Percentiles rank a stretch among this genome's conserved stretches.
These are phyloP conservation scores for Jamesozyma lodderae DNA, from an alignment of 805 yeast genomes.

Conservation along the genomic window DNA sequence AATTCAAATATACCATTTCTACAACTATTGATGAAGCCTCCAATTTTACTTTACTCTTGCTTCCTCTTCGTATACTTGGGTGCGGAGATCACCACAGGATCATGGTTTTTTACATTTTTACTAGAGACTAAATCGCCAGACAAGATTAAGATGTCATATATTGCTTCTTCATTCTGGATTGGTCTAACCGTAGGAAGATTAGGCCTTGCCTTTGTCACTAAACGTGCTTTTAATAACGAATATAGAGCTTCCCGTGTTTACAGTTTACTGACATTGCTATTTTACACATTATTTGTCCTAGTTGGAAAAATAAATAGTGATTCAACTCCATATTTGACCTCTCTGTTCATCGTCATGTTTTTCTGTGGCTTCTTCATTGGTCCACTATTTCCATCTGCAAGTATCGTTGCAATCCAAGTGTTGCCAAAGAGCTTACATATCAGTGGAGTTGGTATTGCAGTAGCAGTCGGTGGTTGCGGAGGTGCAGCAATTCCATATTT, in stretches of 20 bases:
- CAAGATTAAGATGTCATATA: slow-evolving; percentile 44
- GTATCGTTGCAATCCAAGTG: slow-evolving; percentile 51
- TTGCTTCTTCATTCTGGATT: slow-evolving; percentile 63
- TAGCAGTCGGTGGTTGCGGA: slow-evolving; percentile 78
- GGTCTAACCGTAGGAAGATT: slow-evolving; percentile 62
- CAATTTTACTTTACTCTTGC: slow-evolving; percentile 40
- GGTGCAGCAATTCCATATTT: slow-evolving; percentile 67
- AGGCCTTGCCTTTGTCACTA: slow-evolving; percentile 46
- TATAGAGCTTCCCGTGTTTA: slow-evolving; percentile 31
- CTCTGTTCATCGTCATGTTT: slow-evolving; percentile 27
- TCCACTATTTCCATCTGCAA: slow-evolving; percentile 66
- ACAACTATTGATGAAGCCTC: slow-evolving; percentile 24
- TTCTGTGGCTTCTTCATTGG: slow-evolving; percentile 55
- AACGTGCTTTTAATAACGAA: slow-evolving; percentile 38
- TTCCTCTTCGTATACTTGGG: slow-evolving; percentile 60
- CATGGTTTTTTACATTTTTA: slow-evolving; percentile 62
- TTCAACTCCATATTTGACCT: slow-evolving; percentile 13
- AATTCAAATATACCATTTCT: slow-evolving; percentile 5
- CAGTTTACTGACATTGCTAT: slow-evolving; percentile 27
- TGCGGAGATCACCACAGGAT: slow-evolving; percentile 58
- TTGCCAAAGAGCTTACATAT: slow-evolving; percentile 55
- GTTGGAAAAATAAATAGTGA: slow-evolving; percentile 15
- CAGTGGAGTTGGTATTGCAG: slow-evolving; percentile 61
- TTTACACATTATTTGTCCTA: slow-evolving; percentile 28
- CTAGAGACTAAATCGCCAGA: slow-evolving; percentile 44